phyloP scores from a whole-genome alignment of 1,284 basidiomycete species.

The Sanghuangporus sanghuang region DNA sequence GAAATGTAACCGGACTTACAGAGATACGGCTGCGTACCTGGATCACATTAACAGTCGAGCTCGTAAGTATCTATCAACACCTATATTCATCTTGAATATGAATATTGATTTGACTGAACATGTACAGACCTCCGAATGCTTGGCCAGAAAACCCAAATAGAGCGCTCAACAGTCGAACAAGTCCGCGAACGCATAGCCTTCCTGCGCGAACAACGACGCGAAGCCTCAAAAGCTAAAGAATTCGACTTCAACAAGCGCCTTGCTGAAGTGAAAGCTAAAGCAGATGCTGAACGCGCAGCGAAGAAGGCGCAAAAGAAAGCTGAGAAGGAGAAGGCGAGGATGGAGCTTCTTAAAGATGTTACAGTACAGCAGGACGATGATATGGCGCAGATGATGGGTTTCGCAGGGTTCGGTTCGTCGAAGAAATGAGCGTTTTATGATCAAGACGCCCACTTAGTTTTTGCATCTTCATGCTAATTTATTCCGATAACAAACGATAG shows the following conservation, averaged over 20 bases:
- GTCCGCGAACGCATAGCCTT: slow-evolving; percentile 86
- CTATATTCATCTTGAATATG: not conserved
- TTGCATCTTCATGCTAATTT: slow-evolving; percentile 7
- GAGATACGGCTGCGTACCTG: slow-evolving; percentile 89
- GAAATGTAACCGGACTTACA: slow-evolving; percentile 84
- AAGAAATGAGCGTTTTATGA: slow-evolving; percentile 56
- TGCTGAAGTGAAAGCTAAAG: slow-evolving; percentile 74
- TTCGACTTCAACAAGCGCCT: slow-evolving; percentile 93
- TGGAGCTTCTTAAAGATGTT: slow-evolving; percentile 54
- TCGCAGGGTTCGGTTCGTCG: slow-evolving; percentile 81
- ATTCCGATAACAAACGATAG: slow-evolving; percentile 6
- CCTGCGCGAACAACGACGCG: slow-evolving; percentile 82
- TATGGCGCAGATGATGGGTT: slow-evolving; percentile 89
- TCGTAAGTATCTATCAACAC: slow-evolving; percentile 53
- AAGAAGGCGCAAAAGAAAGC: slow-evolving; percentile 72
- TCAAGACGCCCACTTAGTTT: not conserved
- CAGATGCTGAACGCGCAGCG: slow-evolving; percentile 55
- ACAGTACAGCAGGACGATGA: slow-evolving; percentile 47
- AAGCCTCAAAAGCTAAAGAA: slow-evolving; percentile 73
- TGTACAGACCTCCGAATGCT: slow-evolving; percentile 78
- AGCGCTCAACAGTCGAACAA: slow-evolving; percentile 86
- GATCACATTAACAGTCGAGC: slow-evolving; percentile 95
- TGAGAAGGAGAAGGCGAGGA: slow-evolving; percentile 63
- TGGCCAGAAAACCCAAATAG: slow-evolving; percentile 92
- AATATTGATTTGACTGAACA: not conserved